These are phyloP conservation scores for Patellaria atrata DNA, from an alignment of 495 filamentous ascomycete species.

Conservation along the genomic window DNA sequence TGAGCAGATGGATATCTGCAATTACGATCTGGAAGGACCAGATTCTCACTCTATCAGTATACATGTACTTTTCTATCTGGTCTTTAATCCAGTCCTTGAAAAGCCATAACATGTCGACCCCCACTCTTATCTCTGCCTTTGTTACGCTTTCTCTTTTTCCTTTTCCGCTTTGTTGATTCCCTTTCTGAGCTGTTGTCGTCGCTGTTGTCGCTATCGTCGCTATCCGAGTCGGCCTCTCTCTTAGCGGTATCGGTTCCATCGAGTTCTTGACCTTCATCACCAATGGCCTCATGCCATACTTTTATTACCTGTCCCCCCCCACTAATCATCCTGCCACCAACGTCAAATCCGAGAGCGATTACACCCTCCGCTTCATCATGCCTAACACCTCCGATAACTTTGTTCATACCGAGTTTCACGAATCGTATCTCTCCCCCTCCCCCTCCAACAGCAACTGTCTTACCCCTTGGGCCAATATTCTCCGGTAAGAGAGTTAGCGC, in stretches of 20 bases:
- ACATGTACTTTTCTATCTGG: too few species aligned
- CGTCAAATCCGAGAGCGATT: slow-evolving; percentile 64
- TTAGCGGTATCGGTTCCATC: slow-evolving; percentile 26
- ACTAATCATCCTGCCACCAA: slow-evolving; percentile 68
- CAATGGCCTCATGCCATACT: slow-evolving; percentile 58
- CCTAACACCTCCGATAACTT: slow-evolving; percentile 42
- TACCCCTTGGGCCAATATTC: slow-evolving; percentile 43
- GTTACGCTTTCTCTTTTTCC: slow-evolving; percentile 42
- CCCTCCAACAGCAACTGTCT: slow-evolving; percentile 58
- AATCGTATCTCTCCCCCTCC: slow-evolving; percentile 53
- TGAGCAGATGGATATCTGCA: too few species aligned
- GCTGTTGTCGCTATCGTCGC: not conserved
- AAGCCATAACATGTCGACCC: slow-evolving; percentile 46
- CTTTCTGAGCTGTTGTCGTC: slow-evolving; percentile 31
- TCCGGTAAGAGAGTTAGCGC: slow-evolving; percentile 51
- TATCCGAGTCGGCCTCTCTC: slow-evolving; percentile 2
- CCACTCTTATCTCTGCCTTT: slow-evolving; percentile 39
- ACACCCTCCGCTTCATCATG: slow-evolving; percentile 81
- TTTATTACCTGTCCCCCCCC: slow-evolving; percentile 73
- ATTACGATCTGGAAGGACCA: too few species aligned
- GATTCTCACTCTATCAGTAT: too few species aligned
- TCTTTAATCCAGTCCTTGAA: slow-evolving; percentile 48
- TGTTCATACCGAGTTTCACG: slow-evolving; percentile 42
- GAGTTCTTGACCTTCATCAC: slow-evolving; percentile 32
- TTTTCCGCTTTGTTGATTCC: slow-evolving; percentile 19